phyloP scores from a whole-genome alignment of 495 filamentous ascomycete species.

The Gamarada debralockiae region DNA sequence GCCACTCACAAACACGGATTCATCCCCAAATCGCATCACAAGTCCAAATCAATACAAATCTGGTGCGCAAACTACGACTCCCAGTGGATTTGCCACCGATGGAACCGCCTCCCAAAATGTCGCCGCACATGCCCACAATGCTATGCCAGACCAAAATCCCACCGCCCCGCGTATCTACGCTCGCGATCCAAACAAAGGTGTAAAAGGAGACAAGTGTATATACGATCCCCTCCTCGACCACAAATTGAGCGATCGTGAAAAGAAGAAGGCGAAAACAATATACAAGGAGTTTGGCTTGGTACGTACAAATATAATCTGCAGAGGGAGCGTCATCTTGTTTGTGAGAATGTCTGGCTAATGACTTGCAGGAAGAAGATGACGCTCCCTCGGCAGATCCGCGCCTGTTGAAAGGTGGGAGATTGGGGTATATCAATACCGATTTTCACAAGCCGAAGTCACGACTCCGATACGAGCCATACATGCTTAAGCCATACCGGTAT shows the following conservation, averaged over 20 bases:
- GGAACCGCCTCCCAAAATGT: slow-evolving; percentile 12
- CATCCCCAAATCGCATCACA: slow-evolving; percentile 58
- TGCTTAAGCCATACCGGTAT: slow-evolving; percentile 70
- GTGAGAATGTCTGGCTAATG: slow-evolving; percentile 36
- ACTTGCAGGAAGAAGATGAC: slow-evolving; percentile 53
- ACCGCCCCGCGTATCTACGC: slow-evolving; percentile 49
- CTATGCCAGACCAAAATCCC: slow-evolving; percentile 42
- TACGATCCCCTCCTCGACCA: slow-evolving; percentile 74
- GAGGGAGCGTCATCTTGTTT: slow-evolving; percentile 64
- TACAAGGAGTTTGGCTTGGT: slow-evolving; percentile 52
- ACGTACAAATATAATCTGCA: slow-evolving; percentile 53
- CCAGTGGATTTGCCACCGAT: slow-evolving; percentile 1
- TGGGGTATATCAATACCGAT: slow-evolving; percentile 57
- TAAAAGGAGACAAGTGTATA: slow-evolving; percentile 64
- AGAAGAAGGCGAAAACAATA: slow-evolving; percentile 61
- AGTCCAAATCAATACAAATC: slow-evolving; percentile 46
- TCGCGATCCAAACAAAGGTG: slow-evolving; percentile 54
- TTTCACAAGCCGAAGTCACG: slow-evolving; percentile 69
- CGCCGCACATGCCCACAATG: slow-evolving; percentile 35
- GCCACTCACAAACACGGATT: slow-evolving; percentile 72
- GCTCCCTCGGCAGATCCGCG: slow-evolving; percentile 51
- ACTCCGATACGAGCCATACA: slow-evolving; percentile 73
- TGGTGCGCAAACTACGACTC: neutral
- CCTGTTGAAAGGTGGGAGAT: slow-evolving; percentile 41
- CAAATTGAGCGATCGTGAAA: slow-evolving; percentile 67